Conservation (phyloP, 139 green algal genomes). For the Tetratostichococcus sp. region DNA sequence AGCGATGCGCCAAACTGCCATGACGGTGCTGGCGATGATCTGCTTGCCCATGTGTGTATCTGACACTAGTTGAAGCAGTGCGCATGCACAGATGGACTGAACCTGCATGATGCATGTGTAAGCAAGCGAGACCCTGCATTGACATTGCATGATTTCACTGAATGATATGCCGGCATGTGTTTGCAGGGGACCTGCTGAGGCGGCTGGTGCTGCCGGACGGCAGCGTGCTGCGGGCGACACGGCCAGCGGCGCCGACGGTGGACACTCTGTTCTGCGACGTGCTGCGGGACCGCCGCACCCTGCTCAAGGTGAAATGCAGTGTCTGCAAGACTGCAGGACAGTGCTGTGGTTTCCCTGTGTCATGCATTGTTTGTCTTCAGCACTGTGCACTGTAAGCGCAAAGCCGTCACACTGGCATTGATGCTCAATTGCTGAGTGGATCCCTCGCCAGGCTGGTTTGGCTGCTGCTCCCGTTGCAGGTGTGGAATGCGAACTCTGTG, state of each 20-base stretch:
- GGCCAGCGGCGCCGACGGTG: slow-evolving; percentile 81
- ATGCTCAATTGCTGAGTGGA: too few species aligned
- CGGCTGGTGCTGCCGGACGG: slow-evolving; percentile 70
- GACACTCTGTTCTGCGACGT: slow-evolving; percentile 88
- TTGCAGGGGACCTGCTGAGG: slow-evolving; percentile 39
- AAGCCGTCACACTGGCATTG: too few species aligned
- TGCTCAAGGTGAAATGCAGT: slow-evolving; percentile 68
- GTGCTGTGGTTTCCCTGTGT: too few species aligned
- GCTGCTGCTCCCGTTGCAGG: slow-evolving; percentile 23
- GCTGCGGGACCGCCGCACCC: slow-evolving; percentile 59
- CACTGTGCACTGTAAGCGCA: too few species aligned
- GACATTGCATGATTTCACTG: background rate
- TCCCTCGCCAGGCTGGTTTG: too few species aligned
- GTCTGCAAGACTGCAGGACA: too few species aligned
- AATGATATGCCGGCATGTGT: too few species aligned
- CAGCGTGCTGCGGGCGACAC: slow-evolving; percentile 49
- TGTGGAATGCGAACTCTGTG: slow-evolving; percentile 67
- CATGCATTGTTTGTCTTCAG: too few species aligned
- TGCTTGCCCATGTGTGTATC: too few species aligned
- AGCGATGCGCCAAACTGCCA: slow-evolving; percentile 82
- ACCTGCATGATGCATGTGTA: slow-evolving; percentile 54
- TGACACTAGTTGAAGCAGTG: too few species aligned
- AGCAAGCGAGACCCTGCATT: slow-evolving; percentile 8
- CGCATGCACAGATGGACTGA: too few species aligned
- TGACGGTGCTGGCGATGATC: slow-evolving; percentile 50